Evolutionary conservation across 768 basidiomycete species (phyloP), one percentile per base, ranked within the genome.

Genomic region (Agaricus bisporus): DNA sequence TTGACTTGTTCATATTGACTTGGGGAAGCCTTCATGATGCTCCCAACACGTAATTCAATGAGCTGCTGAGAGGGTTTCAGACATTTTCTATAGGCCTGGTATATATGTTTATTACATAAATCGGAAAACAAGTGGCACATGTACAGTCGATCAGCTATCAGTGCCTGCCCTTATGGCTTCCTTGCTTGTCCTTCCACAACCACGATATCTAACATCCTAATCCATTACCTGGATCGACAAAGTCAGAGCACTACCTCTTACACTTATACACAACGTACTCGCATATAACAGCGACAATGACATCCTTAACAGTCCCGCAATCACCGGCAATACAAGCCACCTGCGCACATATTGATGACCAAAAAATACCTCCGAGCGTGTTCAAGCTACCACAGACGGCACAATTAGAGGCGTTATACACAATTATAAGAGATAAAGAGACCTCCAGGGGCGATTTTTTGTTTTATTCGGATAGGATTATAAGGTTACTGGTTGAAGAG

Each of bases 401-500:
- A 1, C 95, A 98, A 71, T 83, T 99, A 18, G 94, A 97, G 66
- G 94, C 93, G 2, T 74, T 98, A 28, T 90, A 95, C 73, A 98
- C 94, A 10, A 95, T 97, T 68, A 95, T 97, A 67, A 70, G 95
- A 49, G 86, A 95, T 69, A 87, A 85, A 70, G 80, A 86, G 39
- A 97, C 95, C 3, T 80, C 81, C 25, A 75, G 94, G 50, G 94
- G 94, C 7, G 97, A 98, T 66, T 99, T 99, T 63, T 79, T 99
- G 57, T 99, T 98, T 71, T 95, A 95, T 68, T 88, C 88, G 10
- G 91, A 94, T 70, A 78, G 94, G 15, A 93, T 98, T 68, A 98
- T 98, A 61, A 75, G 87, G 45, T 63, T 89, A 42, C 76, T 91
- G 51, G 87, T 90, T 18, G 86, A 88, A 66, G 83, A 88, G 72